Evolutionary conservation across 2,329 filamentous ascomycete genomes (phyloP), one percentile per base, ranked within the genome.

Genomic region (Clonostachys sp.): DNA sequence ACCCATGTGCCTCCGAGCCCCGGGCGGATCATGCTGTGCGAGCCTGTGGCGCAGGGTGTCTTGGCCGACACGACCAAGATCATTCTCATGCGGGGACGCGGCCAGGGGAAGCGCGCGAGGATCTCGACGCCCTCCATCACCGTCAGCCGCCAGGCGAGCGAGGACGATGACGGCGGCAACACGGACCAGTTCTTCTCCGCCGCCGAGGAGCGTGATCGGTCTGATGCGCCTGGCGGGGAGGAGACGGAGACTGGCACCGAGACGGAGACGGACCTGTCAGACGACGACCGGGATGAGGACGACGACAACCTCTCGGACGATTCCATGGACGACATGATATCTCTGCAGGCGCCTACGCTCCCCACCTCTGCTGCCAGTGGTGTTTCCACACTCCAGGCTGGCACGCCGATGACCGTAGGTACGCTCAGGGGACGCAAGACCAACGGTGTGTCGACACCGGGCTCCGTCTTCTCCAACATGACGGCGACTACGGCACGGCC

Each of bases 111-210:
- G 70, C 75, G 62, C 62, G 66, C 60, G 57, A 71, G 74, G 53
- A 71, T 38, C 20, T 17, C 34, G 48, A 67, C 67, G 30, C 67
- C 71, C 16, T 73, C 75, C 16, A 76, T 77, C 41, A 64, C 74
- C 7, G 50, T 59, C 12, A 57, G 53, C 30, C 60, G 59, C 24
- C 43, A 17, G 34, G 9, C 10, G 12, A 41, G 41, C 8, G 79
- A 81, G 44, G 77, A 81, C 44, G 86, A 87, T 33, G 89, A 95
- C 48, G 90, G 95, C 57, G 90, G 87, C 2, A 85, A 88, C 6
- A 95, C 88, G 49, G 92, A 97, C 60, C 86, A 91, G 56, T 96
- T 96, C 70, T 96, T 83, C 65, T 96, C 92, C 6, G 92, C 92
- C 1, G 86, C 89, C 3, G 92, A 96, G 62, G 91, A 95, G 53